phyloP scores from a whole-genome alignment of 164 flowering plant genomes.

The Liriodendron chinense region DNA sequence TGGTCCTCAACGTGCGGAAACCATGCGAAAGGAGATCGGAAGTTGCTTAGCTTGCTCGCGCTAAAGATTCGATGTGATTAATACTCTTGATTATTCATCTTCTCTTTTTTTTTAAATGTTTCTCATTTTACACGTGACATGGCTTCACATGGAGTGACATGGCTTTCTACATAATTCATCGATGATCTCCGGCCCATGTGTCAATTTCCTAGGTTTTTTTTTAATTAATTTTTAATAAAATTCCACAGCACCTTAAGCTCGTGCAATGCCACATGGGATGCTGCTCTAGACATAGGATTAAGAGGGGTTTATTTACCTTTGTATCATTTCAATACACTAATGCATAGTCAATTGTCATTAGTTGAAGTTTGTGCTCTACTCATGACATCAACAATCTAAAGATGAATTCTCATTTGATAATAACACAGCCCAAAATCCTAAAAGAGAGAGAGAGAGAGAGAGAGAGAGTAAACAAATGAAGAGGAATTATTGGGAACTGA shows the following conservation, averaged over 20 bases:
- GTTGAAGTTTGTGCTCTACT: slow-evolving; percentile 39
- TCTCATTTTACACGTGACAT: slow-evolving; percentile 1
- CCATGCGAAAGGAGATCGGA: neutral
- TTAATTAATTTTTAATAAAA: neutral
- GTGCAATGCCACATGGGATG: slow-evolving; percentile 4
- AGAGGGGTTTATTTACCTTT: slow-evolving; percentile 1
- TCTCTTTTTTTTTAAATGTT: neutral
- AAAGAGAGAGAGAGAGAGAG: neutral
- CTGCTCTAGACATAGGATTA: neutral
- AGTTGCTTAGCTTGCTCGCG: neutral
- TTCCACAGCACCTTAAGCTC: slow-evolving; percentile 8
- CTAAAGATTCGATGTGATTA: neutral
- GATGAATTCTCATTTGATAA: slow-evolving; percentile 8
- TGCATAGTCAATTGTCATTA: slow-evolving; percentile 10
- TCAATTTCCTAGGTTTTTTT: neutral
- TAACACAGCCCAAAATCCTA: slow-evolving; percentile 21
- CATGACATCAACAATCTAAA: slow-evolving; percentile 35
- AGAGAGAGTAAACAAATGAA: neutral
- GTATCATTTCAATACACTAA: slow-evolving; percentile 20
- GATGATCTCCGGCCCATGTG: neutral
- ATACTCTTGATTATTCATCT: neutral
- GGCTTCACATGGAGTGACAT: neutral
- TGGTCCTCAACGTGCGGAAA: neutral
- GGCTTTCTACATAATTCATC: slow-evolving; percentile 6
- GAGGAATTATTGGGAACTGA: neutral